phyloP scores from a whole-genome alignment of 352 stramenopile genomes.

The Globisporangium okanoganense region DNA sequence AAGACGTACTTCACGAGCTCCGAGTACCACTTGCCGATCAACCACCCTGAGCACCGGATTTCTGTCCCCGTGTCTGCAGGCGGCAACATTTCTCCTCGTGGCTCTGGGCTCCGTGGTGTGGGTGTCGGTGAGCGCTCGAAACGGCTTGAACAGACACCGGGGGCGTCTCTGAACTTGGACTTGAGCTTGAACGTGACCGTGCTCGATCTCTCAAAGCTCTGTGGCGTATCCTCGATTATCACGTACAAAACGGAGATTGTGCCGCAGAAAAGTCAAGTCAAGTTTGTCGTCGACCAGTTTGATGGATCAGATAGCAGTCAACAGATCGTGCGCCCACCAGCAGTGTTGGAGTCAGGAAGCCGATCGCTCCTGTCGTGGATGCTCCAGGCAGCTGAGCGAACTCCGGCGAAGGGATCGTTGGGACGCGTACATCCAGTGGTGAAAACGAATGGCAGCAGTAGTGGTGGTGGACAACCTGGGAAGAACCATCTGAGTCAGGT shows the following conservation, averaged over 20 bases:
- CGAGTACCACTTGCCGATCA: conserved; percentile 66
- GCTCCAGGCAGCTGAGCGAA: conserved; percentile 38
- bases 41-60: conserved; percentile 63
- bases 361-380: conserved; percentile 63
- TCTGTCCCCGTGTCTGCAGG: conserved; percentile 32
- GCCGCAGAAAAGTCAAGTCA: conserved; percentile 18
- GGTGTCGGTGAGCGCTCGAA: conserved; percentile 30
- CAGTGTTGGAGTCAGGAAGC: conserved; percentile 23
- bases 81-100: conserved; percentile 41
- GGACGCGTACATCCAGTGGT: conserved; percentile 10
- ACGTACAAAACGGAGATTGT: conserved; percentile 55
- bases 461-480: neutral
- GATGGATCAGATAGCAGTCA: neutral
- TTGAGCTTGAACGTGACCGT: conserved; percentile 68
- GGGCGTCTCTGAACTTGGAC: conserved; percentile 45
- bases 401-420: conserved; percentile 6
- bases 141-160: conserved; percentile 38
- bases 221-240: conserved; percentile 67
- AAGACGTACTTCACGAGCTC: conserved; percentile 67
- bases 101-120: conserved; percentile 22
- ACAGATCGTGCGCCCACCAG: neutral
- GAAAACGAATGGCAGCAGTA: neutral
- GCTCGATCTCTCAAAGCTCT: conserved; percentile 72
- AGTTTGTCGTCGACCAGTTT: conserved; percentile 15
- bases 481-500: conserved; percentile 39